Evolutionary conservation across 1,139 yeast genomes (phyloP).

Genomic region (Wickerhamomyces sp.): DNA sequence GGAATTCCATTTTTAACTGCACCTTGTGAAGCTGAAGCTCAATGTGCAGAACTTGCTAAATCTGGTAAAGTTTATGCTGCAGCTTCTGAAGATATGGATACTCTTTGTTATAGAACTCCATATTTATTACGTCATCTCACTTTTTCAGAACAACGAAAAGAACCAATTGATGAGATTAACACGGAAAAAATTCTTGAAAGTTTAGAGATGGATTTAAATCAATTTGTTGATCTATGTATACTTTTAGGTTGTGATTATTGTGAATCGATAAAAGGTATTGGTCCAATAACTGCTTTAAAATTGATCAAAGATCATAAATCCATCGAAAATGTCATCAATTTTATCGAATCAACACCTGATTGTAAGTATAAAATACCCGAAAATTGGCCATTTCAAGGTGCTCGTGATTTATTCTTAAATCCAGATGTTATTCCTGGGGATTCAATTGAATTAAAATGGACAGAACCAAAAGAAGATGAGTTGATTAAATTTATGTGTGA

Average conservation of each 20-base stretch:
- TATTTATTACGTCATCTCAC: slow-evolving; percentile 81
- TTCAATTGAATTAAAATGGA: slow-evolving; percentile 66
- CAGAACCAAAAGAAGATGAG: slow-evolving; percentile 33
- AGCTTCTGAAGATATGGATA: slow-evolving; percentile 99
- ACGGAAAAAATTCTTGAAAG: slow-evolving; percentile 69
- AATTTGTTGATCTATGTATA: slow-evolving; percentile 88
- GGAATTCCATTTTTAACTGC: slow-evolving; percentile 93
- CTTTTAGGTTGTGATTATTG: slow-evolving; percentile 95
- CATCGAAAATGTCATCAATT: slow-evolving; percentile 70
- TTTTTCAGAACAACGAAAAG: slow-evolving; percentile 87
- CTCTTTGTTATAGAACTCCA: slow-evolving; percentile 87
- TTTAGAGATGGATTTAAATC: slow-evolving; percentile 61
- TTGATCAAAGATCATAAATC: slow-evolving; percentile 81
- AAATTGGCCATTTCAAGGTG: slow-evolving; percentile 90
- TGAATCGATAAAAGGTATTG: slow-evolving; percentile 91
- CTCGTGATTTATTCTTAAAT: slow-evolving; percentile 70
- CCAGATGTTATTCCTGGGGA: slow-evolving; percentile 72
- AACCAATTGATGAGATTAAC: slow-evolving; percentile 84
- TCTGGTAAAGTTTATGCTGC: slow-evolving; percentile 92
- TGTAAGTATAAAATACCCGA: slow-evolving; percentile 82
- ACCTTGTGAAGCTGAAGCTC: slow-evolving; percentile 98
- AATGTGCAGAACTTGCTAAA: slow-evolving; percentile 89
- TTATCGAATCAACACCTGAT: slow-evolving; percentile 54
- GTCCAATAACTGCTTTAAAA: slow-evolving; percentile 90
- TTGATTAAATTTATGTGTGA: slow-evolving; percentile 31